Percentiles rank a stretch among this genome's conserved stretches.
Conservation (phyloP, 805 yeast species). For the Candida coleopterorum region DNA sequence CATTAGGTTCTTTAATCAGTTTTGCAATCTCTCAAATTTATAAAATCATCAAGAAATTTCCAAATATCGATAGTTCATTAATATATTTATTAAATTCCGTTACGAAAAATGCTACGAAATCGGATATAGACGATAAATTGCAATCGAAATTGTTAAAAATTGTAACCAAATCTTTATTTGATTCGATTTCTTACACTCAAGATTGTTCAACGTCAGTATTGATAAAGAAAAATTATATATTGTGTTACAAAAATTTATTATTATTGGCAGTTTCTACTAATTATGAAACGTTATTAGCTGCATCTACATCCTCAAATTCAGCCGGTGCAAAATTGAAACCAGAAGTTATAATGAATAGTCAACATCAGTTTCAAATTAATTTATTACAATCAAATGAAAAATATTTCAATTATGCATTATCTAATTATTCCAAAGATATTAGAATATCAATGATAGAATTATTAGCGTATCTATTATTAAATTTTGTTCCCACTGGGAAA, state of each 20-base stretch:
- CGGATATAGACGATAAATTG: constrained; percentile 37
- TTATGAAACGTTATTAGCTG: constrained; percentile 33
- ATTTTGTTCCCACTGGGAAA: constrained; percentile 36
- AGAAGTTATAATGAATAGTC: constrained; percentile 36
- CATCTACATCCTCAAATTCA: constrained; percentile 29
- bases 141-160: constrained; percentile 32
- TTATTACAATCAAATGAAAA: constrained; percentile 29
- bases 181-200: constrained; percentile 15
- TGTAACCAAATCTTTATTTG: constrained; percentile 22
- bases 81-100: constrained; percentile 28
- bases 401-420: constrained; percentile 23
- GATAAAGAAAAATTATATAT: constrained; percentile 27
- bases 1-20: constrained; percentile 30
- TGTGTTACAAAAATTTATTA: constrained; percentile 28
- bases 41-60: constrained; percentile 33
- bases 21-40: constrained; percentile 33
- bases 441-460: constrained; percentile 34
- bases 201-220: constrained; percentile 17
- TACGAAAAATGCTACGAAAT: constrained; percentile 30
- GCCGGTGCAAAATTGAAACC: constrained; percentile 40
- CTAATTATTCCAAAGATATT: constrained; percentile 30
- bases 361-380: constrained; percentile 30
- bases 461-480: constrained; percentile 29
- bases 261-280: constrained; percentile 29
- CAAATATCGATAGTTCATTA: constrained; percentile 21